Percentiles rank a stretch among this genome's conserved stretches.
phyloP scores from a whole-genome alignment of 2,329 filamentous ascomycete species.

The Aquanectria penicillioides region DNA sequence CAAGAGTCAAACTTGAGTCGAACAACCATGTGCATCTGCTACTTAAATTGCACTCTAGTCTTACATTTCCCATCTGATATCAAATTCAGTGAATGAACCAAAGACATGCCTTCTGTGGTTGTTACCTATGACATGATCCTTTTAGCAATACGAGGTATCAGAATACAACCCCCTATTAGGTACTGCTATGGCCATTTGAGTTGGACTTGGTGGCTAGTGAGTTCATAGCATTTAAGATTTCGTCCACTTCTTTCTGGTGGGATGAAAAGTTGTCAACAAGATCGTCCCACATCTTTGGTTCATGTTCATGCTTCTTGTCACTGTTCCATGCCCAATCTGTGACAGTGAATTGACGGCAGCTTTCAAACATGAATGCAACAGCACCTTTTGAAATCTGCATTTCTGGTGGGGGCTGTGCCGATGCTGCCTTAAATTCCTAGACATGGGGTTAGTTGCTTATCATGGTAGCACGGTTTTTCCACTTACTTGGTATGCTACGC shows the following conservation, averaged over 20 bases:
- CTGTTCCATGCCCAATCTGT: constrained; percentile 40
- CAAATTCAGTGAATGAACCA: no score
- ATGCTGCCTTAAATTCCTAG: constrained; percentile 37
- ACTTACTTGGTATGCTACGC: constrained; percentile 29
- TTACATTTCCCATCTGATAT: no score
- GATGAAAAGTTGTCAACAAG: constrained; percentile 37
- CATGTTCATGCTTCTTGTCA: constrained; percentile 39
- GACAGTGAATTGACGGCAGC: constrained; percentile 36
- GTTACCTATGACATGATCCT: no score
- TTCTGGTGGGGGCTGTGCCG: constrained; percentile 27
- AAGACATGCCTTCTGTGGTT: no score
- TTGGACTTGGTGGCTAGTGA: no score
- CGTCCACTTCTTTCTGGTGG: constrained; percentile 32
- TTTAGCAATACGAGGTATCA: no score
- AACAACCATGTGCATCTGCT: no score
- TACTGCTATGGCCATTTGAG: no score
- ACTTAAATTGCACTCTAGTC: no score
- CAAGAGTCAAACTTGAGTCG: no score
- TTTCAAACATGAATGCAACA: constrained; percentile 40
- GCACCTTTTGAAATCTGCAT: constrained; percentile 37
- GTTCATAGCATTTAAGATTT: constrained; percentile 19
- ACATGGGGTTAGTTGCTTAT: neutral
- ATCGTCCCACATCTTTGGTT: constrained; percentile 41
- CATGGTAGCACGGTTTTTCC: rapidly evolving
- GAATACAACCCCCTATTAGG: no score